Evolutionary conservation across 2,329 filamentous ascomycete species (phyloP).

Genomic region (Dactylellina drechsleri): DNA sequence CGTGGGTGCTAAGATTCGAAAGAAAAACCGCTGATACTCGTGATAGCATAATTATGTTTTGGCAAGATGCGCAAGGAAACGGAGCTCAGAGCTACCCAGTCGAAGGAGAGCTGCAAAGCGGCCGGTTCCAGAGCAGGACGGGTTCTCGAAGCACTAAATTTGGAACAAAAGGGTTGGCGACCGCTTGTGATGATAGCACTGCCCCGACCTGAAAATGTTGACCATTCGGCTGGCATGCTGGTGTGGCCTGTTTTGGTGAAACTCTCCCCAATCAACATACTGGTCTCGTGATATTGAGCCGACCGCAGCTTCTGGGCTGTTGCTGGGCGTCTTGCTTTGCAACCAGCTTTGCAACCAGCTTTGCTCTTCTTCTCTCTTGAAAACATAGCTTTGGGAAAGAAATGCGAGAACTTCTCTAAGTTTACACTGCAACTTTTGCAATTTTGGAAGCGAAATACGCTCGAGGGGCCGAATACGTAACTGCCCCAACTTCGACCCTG

Average conservation of each 20-base stretch:
- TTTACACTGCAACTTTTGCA: too few species aligned
- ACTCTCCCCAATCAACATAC: constrained; percentile 28
- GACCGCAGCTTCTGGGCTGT: constrained; percentile 21
- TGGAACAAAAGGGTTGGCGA: constrained; percentile 21
- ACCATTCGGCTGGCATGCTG: not conserved
- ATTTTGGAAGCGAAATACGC: not conserved
- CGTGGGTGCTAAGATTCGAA: too few species aligned
- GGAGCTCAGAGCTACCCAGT: not conserved
- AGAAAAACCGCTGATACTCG: too few species aligned
- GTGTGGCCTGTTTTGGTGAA: constrained; percentile 46
- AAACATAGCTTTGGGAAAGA: not conserved
- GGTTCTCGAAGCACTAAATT: constrained; percentile 50
- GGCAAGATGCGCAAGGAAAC: not conserved
- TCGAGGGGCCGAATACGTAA: constrained; percentile 4
- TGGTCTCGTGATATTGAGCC: not conserved
- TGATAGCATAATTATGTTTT: not conserved
- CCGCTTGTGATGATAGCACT: constrained; percentile 33
- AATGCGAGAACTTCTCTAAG: not conserved
- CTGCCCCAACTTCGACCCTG: not conserved
- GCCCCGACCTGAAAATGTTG: constrained; percentile 30
- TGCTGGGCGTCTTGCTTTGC: too few species aligned
- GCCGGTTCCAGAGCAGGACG: not conserved
- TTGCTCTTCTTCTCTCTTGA: too few species aligned
- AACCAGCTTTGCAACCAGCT: too few species aligned
- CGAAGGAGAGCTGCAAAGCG: not conserved